These are phyloP conservation scores for Ampelomyces quisqualis DNA, from an alignment of 2,329 filamentous ascomycete species.

Conservation along the genomic window DNA sequence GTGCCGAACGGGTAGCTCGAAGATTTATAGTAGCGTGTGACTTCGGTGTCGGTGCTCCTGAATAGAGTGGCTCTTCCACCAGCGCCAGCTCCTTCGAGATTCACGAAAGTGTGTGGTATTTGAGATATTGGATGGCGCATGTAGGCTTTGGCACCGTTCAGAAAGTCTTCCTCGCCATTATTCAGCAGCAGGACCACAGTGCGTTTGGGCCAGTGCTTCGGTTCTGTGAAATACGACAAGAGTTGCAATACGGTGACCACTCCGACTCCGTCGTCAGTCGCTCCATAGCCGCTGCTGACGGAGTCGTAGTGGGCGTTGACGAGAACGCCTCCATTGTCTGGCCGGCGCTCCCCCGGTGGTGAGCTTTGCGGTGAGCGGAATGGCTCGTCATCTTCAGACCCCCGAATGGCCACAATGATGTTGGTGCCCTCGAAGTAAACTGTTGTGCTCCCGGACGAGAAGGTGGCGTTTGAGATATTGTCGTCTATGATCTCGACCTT, in stretches of 20 bases:
- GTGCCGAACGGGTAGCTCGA: constrained; percentile 78
- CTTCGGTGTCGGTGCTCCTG: constrained; percentile 81
- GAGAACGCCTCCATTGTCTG: constrained; percentile 72
- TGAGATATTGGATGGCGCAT: constrained; percentile 77
- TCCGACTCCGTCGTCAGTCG: constrained; percentile 90
- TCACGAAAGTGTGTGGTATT: constrained; percentile 85
- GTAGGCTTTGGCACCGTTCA: constrained; percentile 85
- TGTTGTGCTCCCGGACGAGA: constrained; percentile 52
- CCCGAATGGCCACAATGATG: constrained; percentile 86
- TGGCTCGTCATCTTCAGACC: constrained; percentile 67
- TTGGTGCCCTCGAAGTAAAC: constrained; percentile 94
- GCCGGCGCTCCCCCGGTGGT: constrained; percentile 37
- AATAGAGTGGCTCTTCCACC: constrained; percentile 87
- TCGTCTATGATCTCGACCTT: constrained; percentile 75
- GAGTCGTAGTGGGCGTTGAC: constrained; percentile 96
- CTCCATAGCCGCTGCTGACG: constrained; percentile 87
- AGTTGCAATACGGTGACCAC: constrained; percentile 85
- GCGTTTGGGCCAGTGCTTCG: constrained; percentile 68
- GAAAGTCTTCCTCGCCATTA: constrained; percentile 91
- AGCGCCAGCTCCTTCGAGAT: constrained; percentile 91
- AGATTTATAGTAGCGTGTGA: constrained; percentile 74
- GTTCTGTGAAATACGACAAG: constrained; percentile 76
- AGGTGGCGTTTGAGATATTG: constrained; percentile 74
- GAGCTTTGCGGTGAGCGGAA: constrained; percentile 65
- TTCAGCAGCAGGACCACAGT: constrained; percentile 87